Conservation (phyloP, 768 basidiomycete genomes). For the Tephrocybe rancida region DNA sequence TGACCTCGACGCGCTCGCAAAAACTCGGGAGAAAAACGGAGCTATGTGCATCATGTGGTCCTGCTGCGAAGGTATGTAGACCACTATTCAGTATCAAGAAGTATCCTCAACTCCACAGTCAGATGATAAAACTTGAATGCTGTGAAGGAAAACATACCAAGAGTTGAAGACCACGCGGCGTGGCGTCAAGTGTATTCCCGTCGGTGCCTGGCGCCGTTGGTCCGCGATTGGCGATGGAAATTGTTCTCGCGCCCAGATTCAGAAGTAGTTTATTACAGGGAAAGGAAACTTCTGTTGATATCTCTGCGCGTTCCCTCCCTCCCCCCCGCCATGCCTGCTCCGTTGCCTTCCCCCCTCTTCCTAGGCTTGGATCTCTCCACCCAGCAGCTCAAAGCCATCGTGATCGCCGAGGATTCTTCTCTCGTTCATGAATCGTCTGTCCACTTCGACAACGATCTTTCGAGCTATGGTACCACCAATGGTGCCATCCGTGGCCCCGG, state of each 20-base stretch:
- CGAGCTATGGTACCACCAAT: conserved; percentile 64
- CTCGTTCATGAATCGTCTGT: conserved; percentile 73
- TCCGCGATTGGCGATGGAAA: conserved; percentile 4
- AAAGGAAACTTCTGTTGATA: no score
- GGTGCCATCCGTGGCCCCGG: conserved; percentile 67
- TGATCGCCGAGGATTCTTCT: conserved; percentile 57
- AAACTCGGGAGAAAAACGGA: background rate
- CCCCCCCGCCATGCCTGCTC: conserved; percentile 12
- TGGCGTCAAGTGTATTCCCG: background rate
- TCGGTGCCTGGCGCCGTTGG: conserved; percentile 7
- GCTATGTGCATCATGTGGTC: background rate
- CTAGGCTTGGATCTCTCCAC: conserved; percentile 89
- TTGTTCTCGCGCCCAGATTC: conserved; percentile 1
- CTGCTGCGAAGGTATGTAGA: background rate
- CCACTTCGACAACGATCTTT: conserved; percentile 80
- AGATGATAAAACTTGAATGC: background rate
- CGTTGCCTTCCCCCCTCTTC: conserved; percentile 40
- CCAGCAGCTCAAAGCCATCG: conserved; percentile 79
- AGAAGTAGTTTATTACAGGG: background rate
- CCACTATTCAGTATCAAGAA: background rate
- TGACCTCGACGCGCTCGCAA: background rate
- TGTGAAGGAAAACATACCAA: background rate
- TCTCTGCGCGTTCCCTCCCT: background rate
- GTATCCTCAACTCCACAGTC: background rate
- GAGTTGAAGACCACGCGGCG: background rate